Percentiles rank a stretch among this genome's conserved stretches.
Evolutionary conservation across 345 rosid genomes (phyloP).

Genomic region (Lepidium aucheri): DNA sequence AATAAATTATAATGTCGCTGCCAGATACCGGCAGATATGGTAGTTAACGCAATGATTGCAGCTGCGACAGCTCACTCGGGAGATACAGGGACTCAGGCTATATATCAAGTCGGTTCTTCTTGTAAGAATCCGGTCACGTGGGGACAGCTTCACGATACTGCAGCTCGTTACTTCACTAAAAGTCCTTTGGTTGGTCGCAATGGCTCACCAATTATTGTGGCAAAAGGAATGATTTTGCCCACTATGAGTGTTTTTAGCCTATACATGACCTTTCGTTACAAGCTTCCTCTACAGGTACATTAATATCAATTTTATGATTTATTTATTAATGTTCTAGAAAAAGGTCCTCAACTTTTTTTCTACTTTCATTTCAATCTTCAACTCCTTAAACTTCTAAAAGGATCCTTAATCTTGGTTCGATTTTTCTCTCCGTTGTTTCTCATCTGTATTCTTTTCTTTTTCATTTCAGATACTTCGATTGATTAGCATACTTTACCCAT

Average conservation of each 20-base stretch:
- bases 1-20: not conserved
- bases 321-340: not conserved
- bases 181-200: constrained; percentile 72
- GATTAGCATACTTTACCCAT: constrained; percentile 24
- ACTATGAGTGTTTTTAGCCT: constrained; percentile 66
- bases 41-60: constrained; percentile 24
- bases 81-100: constrained; percentile 19
- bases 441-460: not conserved
- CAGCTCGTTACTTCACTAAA: constrained; percentile 43
- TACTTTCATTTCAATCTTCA: not conserved
- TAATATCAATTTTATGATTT: not conserved
- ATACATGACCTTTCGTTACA: constrained; percentile 64
- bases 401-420: not conserved
- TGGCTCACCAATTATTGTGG: constrained; percentile 63
- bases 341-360: not conserved
- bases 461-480: constrained; percentile 21
- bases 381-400: not conserved
- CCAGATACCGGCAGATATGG: constrained; percentile 34
- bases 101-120: constrained; percentile 83
- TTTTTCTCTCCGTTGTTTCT: not conserved
- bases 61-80: constrained; percentile 18
- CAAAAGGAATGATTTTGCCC: constrained; percentile 36
- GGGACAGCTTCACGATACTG: constrained; percentile 40
- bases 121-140: constrained; percentile 45
- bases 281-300: constrained; percentile 50